These are phyloP conservation scores for Fusarium coffeatum DNA, from an alignment of 2,329 filamentous ascomycete species.

Conservation along the genomic window DNA sequence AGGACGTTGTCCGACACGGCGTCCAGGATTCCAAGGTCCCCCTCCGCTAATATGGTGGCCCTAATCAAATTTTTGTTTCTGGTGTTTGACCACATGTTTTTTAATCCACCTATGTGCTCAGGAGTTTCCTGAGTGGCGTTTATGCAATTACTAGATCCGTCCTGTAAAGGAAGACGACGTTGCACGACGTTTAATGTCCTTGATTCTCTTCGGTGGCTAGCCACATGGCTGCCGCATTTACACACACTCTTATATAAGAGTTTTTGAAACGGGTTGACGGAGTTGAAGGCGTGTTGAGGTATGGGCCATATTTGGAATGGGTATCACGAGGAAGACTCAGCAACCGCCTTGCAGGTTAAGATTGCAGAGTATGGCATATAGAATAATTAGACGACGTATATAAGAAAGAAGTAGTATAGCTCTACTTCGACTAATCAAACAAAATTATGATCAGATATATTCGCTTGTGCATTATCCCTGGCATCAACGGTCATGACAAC, in stretches of 20 bases:
- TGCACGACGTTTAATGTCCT: conserved; percentile 38
- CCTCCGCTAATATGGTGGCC: conserved; percentile 65
- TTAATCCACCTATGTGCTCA: conserved; percentile 25
- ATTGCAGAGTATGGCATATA: conserved; percentile 37
- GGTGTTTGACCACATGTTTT: conserved; percentile 44
- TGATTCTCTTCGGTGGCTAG: conserved; percentile 23
- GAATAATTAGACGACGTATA: conserved; percentile 37
- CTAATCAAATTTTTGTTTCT: conserved; percentile 38
- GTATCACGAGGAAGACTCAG: conserved; percentile 41
- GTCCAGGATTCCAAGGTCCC: conserved; percentile 80
- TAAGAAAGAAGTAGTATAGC: conserved; percentile 36
- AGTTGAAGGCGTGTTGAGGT: conserved; percentile 40
- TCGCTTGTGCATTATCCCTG: conserved; percentile 1
- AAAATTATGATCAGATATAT: conserved; percentile 23
- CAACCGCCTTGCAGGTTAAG: conserved; percentile 14
- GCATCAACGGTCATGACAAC: background rate
- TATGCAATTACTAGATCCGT: conserved; percentile 42
- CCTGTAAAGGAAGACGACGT: conserved; percentile 40
- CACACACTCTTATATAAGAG: conserved; percentile 14
- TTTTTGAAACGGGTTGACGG: conserved; percentile 31
- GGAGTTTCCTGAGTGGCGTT: conserved; percentile 36
- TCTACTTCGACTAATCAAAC: conserved; percentile 35
- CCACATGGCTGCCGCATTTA: conserved; percentile 22
- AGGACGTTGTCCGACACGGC: conserved; percentile 81
- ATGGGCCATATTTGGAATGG: conserved; percentile 35